These are phyloP conservation scores for Sporothrix inflata DNA, from an alignment of 2,329 filamentous ascomycete genomes.

Conservation along the genomic window DNA sequence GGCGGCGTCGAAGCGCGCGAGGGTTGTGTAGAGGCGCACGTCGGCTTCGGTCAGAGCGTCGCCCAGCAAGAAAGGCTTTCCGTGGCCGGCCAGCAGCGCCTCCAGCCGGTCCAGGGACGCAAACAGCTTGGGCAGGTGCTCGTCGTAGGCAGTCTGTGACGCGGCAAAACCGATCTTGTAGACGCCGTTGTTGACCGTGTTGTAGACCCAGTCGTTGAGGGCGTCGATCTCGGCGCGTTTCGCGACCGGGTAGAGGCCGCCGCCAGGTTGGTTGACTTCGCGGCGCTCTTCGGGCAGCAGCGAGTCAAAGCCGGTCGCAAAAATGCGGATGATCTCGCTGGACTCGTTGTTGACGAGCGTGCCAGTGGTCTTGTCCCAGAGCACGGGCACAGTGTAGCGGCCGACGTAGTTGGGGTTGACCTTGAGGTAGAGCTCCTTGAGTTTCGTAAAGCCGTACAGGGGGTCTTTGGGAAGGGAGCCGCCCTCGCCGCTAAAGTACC, in stretches of 20 bases:
- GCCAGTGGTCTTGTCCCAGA: slow-evolving; percentile 70
- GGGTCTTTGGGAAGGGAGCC: slow-evolving; percentile 58
- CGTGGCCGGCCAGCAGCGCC: slow-evolving; percentile 50
- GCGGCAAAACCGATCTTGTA: slow-evolving; percentile 66
- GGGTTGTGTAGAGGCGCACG: slow-evolving; percentile 67
- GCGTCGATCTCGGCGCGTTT: slow-evolving; percentile 63
- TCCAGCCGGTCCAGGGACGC: slow-evolving; percentile 67
- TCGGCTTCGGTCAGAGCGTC: slow-evolving; percentile 69
- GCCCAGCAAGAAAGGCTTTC: slow-evolving; percentile 65
- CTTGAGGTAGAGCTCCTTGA: slow-evolving; percentile 72
- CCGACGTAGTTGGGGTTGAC: slow-evolving; percentile 68
- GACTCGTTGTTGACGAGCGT: slow-evolving; percentile 83
- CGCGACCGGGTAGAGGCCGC: slow-evolving; percentile 61
- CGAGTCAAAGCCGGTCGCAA: slow-evolving; percentile 73
- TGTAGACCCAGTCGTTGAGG: slow-evolving; percentile 70
- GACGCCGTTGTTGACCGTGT: slow-evolving; percentile 54
- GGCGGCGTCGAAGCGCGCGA: slow-evolving; percentile 69
- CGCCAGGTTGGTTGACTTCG: slow-evolving; percentile 52
- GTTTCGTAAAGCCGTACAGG: slow-evolving; percentile 66
- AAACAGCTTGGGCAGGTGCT: slow-evolving; percentile 64
- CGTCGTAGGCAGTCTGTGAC: slow-evolving; percentile 67
- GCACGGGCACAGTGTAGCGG: slow-evolving; percentile 73
- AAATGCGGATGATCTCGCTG: slow-evolving; percentile 81
- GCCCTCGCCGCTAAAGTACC: slow-evolving; percentile 55
- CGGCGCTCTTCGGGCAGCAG: slow-evolving; percentile 56